phyloP scores from a whole-genome alignment of 495 filamentous ascomycete genomes.

The Neurospora africana region DNA sequence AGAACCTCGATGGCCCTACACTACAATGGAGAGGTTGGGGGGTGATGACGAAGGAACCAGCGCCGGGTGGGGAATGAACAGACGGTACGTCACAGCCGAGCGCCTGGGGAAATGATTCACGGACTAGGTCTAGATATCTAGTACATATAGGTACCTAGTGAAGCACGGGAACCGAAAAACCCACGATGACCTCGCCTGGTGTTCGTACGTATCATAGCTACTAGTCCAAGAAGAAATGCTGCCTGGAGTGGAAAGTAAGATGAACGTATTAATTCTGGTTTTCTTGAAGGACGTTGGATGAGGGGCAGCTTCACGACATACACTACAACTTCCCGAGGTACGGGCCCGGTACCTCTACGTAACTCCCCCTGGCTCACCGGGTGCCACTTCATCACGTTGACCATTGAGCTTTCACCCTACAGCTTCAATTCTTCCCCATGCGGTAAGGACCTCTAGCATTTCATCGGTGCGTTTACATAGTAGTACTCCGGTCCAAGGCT shows the following conservation, averaged over 20 bases:
- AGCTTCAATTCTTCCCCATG: background rate
- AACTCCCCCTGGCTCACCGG: background rate
- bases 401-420: background rate
- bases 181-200: background rate
- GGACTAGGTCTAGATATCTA: conserved; percentile 6
- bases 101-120: conserved; percentile 21
- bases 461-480: background rate
- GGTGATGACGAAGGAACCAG: background rate
- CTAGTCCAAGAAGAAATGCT: background rate
- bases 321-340: background rate
- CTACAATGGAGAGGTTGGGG: background rate
- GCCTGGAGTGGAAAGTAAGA: background rate
- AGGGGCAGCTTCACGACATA: background rate
- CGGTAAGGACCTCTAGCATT: background rate
- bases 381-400: background rate
- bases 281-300: background rate
- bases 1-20: background rate
- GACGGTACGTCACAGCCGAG: background rate
- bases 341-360: background rate
- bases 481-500: background rate
- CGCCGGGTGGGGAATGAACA: background rate
- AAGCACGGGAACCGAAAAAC: background rate
- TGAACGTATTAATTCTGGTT: background rate
- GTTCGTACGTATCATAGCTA: background rate
- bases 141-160: background rate